These are phyloP conservation scores for Amauroascus verrucosus DNA, from an alignment of 2,329 filamentous ascomycete species.

Conservation along the genomic window DNA sequence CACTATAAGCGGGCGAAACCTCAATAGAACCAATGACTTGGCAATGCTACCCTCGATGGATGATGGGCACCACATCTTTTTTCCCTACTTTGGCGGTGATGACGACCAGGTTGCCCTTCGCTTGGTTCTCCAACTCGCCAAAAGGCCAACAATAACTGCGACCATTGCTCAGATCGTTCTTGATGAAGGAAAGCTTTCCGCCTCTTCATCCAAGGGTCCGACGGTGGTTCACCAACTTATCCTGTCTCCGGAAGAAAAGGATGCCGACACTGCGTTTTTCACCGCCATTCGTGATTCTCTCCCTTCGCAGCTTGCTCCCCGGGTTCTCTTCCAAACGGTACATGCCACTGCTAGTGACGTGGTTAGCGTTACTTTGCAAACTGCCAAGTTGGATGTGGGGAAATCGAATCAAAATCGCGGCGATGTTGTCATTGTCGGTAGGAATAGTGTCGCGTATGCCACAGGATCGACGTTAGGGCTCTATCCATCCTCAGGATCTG, in stretches of 20 bases:
- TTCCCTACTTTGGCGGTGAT: constrained; percentile 73
- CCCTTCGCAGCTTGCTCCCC: constrained; percentile 39
- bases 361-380: constrained; percentile 40
- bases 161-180: constrained; percentile 57
- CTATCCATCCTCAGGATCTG: constrained; percentile 25
- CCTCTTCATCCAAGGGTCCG: constrained; percentile 5
- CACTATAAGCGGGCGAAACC: constrained; percentile 47
- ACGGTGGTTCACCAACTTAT: background rate
- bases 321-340: constrained; percentile 47
- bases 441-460: constrained; percentile 13
- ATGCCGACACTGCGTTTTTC: constrained; percentile 48
- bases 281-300: constrained; percentile 48
- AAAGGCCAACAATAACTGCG: constrained; percentile 66
- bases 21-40: constrained; percentile 50
- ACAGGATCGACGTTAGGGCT: constrained; percentile 8
- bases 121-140: constrained; percentile 73
- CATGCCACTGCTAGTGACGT: constrained; percentile 27
- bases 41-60: constrained; percentile 51
- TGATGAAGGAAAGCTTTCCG: constrained; percentile 10
- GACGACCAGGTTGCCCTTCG: constrained; percentile 74
- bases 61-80: constrained; percentile 70
- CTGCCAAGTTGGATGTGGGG: constrained; percentile 51
- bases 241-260: constrained; percentile 18
- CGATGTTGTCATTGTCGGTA: constrained; percentile 54
- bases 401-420: constrained; percentile 55